Conservation (phyloP, 2,329 filamentous ascomycete species). For the Fusarium bulbicola region DNA sequence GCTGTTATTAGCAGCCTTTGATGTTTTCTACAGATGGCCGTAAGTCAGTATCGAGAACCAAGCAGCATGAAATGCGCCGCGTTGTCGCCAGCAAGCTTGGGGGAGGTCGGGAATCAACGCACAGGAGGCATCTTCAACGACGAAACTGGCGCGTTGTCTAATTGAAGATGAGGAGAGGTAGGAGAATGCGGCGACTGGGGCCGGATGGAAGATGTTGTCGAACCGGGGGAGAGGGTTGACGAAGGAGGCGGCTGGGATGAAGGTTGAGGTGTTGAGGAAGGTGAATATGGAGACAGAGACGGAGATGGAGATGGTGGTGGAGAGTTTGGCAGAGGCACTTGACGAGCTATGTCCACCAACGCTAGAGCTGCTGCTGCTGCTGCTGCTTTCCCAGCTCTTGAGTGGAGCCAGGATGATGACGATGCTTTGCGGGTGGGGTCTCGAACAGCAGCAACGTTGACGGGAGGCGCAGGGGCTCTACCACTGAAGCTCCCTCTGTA, state of each 20-base stretch:
- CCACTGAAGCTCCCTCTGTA: slow-evolving; percentile 28
- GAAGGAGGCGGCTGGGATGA: slow-evolving; percentile 46
- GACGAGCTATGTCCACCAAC: slow-evolving; percentile 49
- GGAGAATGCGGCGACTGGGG: slow-evolving; percentile 42
- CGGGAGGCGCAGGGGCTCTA: slow-evolving; percentile 34
- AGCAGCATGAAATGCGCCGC: slow-evolving; percentile 17
- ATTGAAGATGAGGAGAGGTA: slow-evolving; percentile 39
- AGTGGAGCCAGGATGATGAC: slow-evolving; percentile 49
- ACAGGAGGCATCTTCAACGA: slow-evolving; percentile 65
- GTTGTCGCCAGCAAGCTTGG: slow-evolving; percentile 27
- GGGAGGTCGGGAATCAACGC: slow-evolving; percentile 50
- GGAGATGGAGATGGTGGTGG: slow-evolving; percentile 51
- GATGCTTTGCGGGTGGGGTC: slow-evolving; percentile 38
- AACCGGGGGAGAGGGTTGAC: slow-evolving; percentile 45
- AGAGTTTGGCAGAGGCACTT: slow-evolving; percentile 54
- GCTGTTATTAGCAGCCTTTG: slow-evolving; percentile 43
- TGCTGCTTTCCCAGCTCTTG: slow-evolving; percentile 25
- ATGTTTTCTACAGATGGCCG: slow-evolving; percentile 32
- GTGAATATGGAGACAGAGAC: slow-evolving; percentile 44
- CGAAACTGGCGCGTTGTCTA: slow-evolving; percentile 41
- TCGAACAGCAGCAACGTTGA: slow-evolving; percentile 20
- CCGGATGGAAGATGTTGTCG: slow-evolving; percentile 45
- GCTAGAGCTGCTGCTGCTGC: slow-evolving; percentile 29
- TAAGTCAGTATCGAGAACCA: slow-evolving; percentile 28
- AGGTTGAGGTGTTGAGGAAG: slow-evolving; percentile 24